Conservation (phyloP, 192 early-diverging fungal genomes). For the Backusella macrospora region DNA sequence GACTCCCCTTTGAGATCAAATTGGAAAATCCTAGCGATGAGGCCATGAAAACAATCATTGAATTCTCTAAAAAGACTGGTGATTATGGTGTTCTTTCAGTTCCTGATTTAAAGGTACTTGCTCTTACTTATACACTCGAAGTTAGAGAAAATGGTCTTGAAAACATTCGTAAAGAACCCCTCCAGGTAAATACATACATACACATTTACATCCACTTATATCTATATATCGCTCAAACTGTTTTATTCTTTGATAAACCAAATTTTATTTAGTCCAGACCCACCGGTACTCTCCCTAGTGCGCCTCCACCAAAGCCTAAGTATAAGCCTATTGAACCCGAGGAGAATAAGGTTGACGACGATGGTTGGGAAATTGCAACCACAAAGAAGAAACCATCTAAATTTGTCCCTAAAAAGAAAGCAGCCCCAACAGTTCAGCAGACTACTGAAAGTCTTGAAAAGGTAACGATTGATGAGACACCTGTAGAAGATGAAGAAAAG, state of each 20-base stretch:
- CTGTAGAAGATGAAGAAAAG: background rate
- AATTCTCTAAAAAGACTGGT: slow-evolving; percentile 89
- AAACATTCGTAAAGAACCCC: slow-evolving; percentile 73
- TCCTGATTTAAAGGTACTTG: slow-evolving; percentile 89
- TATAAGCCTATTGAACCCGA: slow-evolving; percentile 21
- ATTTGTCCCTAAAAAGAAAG: background rate
- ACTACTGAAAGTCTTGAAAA: slow-evolving; percentile 39
- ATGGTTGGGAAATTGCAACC: slow-evolving; percentile 51
- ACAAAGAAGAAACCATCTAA: slow-evolving; percentile 6
- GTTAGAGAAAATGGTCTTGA: slow-evolving; percentile 73
- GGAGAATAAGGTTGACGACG: slow-evolving; percentile 40
- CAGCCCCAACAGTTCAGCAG: slow-evolving; percentile 27
- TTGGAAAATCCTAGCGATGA: slow-evolving; percentile 64
- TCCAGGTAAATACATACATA: slow-evolving; percentile 29
- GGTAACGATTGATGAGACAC: slow-evolving; percentile 12
- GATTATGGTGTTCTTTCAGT: slow-evolving; percentile 80
- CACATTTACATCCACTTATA: too few relatives aligned
- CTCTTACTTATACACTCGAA: slow-evolving; percentile 87
- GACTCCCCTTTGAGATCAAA: slow-evolving; percentile 66
- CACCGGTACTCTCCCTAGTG: slow-evolving; percentile 20
- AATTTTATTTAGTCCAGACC: slow-evolving; percentile 26
- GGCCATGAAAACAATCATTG: slow-evolving; percentile 67
- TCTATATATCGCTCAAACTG: background rate
- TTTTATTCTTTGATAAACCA: background rate
- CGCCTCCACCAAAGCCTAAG: slow-evolving; percentile 29